Evolutionary conservation across 1,284 basidiomycete species (phyloP), one percentile per base, ranked within the genome.

Genomic region (Caloboletus inedulis): DNA sequence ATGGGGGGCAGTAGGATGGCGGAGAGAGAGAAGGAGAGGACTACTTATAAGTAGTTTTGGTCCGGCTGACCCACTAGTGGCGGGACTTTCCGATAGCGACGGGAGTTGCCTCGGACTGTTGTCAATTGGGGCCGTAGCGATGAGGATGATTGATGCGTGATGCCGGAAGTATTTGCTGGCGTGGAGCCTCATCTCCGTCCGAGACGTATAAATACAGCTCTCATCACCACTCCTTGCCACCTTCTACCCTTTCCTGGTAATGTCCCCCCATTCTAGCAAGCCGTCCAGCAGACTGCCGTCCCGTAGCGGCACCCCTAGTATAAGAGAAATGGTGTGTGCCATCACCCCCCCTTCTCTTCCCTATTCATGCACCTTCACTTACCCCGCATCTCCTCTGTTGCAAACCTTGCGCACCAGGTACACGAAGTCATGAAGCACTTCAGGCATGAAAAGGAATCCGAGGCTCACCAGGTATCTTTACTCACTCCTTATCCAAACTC

Each of bases 371-470:
- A 62, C 47, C 57, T 72, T 51, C 69, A 68, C 57, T 57, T 74
- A 37, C 69, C 63, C 33, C 64, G 52, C 43, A 29, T 59, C 31
- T 16, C 49, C 45, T 56, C 59, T 29, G 44, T 61, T 21, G 61
- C 57, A 33, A 56, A 46, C 27, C 18, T 71, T 21, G 51, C 54
- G 13, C 56, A 68, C 34, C 81, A 83, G 80, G 80, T 83, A 27
- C 75, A 75, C 51, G 79, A 80, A 60, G 78, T 72, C 36, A 76
- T 84, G 65, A 78, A 71, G 52, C 77, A 79, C 54, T 76, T 77
- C 70, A 83, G 76, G 59, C 79, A 85, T 57, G 91, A 94, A 65
- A 80, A 83, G 54, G 84, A 91, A 49, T 91, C 89, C 2, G 89
- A 91, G 69, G 92, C 92, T 3, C 91, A 94, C 71, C 82, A 84